Evolutionary conservation across 768 basidiomycete genomes (phyloP), one percentile per base, ranked within the genome.

Genomic region (Trametes sanguinea): DNA sequence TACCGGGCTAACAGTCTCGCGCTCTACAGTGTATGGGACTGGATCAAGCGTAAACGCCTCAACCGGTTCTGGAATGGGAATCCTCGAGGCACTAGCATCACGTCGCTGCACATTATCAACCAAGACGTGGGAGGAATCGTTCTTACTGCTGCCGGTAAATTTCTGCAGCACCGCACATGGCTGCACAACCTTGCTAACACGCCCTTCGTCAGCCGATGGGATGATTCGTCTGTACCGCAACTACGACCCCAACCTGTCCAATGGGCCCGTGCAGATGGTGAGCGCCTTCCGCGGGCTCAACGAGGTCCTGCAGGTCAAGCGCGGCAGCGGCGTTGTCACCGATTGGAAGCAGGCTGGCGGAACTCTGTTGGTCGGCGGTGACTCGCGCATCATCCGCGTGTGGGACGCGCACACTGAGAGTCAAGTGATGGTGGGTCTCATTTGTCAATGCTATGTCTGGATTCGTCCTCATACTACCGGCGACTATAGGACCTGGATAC

Each of bases 321-420:
- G 89, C 64, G 92, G 94, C 37, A 83, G 83, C 45, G 97, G 97
- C 0, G 77, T 98, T 52, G 81, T 98, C 32, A 85, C 90, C 62
- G 94, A 96, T 62, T 99, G 97, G 97, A 93, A 91, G 69, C 96
- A 98, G 75, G 81, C 83, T 2, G 82, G 87, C 29, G 97, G 95
- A 0, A 86, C 85, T 30, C 76, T 98, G 37, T 78, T 98, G n/a
- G 86, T 94, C 30, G 92, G 92, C 9, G 97, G 96, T 2, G 96
- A 98, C 75, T 89, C 93, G 40, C 85, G 87, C 60, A 86, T 88
- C 42, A 89, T 99, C 63, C 83, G 94, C 61, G 81, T 95, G 4
- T 99, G 97, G 97, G 95, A 99, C 72, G 96, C 95, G 8, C 88
- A 92, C 65, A 90, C 90, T 2, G 97, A 98, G 73, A 85, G 81